A percentile compares a stretch with the other conserved stretches of the same genome.
phyloP scores from a whole-genome alignment of 176 grass and related monocot species.

The Otatea glauca region DNA sequence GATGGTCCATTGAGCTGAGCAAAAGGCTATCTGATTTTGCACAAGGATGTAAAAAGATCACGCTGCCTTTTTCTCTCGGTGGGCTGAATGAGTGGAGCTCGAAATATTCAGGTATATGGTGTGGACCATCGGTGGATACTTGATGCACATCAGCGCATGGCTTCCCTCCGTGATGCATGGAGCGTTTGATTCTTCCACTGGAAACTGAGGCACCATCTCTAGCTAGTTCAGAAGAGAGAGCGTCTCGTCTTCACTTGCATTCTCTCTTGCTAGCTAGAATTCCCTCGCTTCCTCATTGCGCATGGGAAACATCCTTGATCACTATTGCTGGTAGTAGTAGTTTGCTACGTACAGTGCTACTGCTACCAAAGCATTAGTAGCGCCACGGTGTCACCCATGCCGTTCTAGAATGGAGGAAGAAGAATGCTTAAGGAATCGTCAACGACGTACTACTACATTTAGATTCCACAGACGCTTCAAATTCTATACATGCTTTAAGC shows the following conservation, averaged over 20 bases:
- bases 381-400: neutral
- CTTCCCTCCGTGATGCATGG: neutral
- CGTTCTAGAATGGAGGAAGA: neutral
- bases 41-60: conserved; percentile 24
- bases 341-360: too few relatives aligned
- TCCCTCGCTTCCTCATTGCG: neutral
- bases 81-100: conserved; percentile 13
- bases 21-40: conserved; percentile 35
- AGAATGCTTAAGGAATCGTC: neutral
- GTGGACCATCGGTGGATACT: conserved; percentile 30
- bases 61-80: neutral
- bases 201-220: neutral
- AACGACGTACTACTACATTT: neutral
- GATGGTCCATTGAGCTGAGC: neutral
- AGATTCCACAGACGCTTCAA: neutral
- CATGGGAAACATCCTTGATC: neutral
- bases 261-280: neutral
- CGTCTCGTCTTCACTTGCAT: neutral
- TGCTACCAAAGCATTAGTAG: neutral
- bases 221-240: neutral
- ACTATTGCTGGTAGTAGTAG: too few relatives aligned
- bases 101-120: conserved; percentile 24
- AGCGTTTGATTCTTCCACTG: neutral
- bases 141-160: neutral
- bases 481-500: neutral